Percentiles rank a stretch among this genome's conserved stretches.
Evolutionary conservation across 2,329 filamentous ascomycete species (phyloP).

Genomic region (Lachnellula subtilissima): DNA sequence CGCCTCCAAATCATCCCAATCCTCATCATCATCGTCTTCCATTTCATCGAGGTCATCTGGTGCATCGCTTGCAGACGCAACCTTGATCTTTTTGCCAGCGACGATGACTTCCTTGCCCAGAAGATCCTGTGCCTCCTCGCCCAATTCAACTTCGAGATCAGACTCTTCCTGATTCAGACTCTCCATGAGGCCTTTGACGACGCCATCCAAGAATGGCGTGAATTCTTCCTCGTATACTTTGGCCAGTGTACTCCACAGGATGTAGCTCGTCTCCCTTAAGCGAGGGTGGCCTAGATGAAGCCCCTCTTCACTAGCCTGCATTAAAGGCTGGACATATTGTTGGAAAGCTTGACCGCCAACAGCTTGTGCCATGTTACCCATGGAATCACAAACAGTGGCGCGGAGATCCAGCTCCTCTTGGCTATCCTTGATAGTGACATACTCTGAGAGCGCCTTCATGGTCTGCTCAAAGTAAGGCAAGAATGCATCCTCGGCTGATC

Average conservation of each 20-base stretch:
- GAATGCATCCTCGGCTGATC: conserved; percentile 77
- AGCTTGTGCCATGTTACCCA: conserved; percentile 87
- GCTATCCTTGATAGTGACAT: conserved; percentile 78
- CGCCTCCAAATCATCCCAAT: conserved; percentile 77
- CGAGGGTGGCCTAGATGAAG: conserved; percentile 83
- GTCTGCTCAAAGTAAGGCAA: conserved; percentile 86
- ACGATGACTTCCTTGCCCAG: conserved; percentile 72
- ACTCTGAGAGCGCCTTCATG: conserved; percentile 83
- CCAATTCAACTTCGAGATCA: conserved; percentile 71
- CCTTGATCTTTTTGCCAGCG: conserved; percentile 79
- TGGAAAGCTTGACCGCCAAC: conserved; percentile 84
- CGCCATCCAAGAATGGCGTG: conserved; percentile 69
- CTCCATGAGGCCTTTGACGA: conserved; percentile 75
- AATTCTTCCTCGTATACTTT: conserved; percentile 90
- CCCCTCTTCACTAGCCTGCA: conserved; percentile 89
- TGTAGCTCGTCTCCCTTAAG: conserved; percentile 93
- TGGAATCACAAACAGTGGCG: conserved; percentile 83
- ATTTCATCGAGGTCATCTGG: conserved; percentile 57
- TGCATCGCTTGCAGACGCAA: conserved; percentile 59
- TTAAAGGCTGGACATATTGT: conserved; percentile 83
- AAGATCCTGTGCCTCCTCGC: conserved; percentile 68
- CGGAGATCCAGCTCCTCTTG: conserved; percentile 88
- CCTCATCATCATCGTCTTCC: conserved; percentile 67
- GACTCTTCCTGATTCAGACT: conserved; percentile 86
- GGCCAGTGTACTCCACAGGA: conserved; percentile 90